Conservation (phyloP, 495 filamentous ascomycete species). For the Neurospora intermedia region DNA sequence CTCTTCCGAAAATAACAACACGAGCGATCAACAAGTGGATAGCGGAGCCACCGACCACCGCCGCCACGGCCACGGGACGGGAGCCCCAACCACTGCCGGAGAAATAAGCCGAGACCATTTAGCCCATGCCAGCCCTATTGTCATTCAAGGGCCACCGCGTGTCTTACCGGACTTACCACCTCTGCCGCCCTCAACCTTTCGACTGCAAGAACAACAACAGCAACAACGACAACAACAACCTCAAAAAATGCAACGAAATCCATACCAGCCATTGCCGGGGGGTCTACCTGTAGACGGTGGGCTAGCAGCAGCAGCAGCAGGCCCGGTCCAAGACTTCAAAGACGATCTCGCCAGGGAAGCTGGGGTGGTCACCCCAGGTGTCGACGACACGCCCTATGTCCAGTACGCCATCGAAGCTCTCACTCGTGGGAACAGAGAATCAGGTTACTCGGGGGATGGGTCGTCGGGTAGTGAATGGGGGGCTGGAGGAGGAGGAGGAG, state of each 20-base stretch:
- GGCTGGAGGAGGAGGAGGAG: background rate
- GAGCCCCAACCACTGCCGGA: background rate
- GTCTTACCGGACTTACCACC: background rate
- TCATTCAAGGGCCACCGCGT: background rate
- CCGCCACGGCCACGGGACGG: background rate
- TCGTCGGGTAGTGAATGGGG: conserved; percentile 20
- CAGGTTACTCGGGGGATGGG: conserved; percentile 17
- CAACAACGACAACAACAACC: background rate
- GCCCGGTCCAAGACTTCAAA: conserved; percentile 26
- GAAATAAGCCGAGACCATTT: background rate
- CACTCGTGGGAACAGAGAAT: conserved; percentile 21
- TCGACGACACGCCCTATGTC: conserved; percentile 38
- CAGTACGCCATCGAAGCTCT: conserved; percentile 39
- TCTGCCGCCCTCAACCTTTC: background rate
- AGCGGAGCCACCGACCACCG: background rate
- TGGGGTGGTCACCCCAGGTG: conserved; percentile 36
- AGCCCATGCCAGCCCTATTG: background rate
- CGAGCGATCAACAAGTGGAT: background rate
- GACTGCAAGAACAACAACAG: background rate
- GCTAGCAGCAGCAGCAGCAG: conserved; percentile 24
- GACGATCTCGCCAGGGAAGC: conserved; percentile 34
- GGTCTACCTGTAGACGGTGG: conserved; percentile 5
- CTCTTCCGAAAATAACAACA: background rate
- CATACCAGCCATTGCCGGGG: conserved; percentile 3
- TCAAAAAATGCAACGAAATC: background rate